phyloP scores from a whole-genome alignment of 2,329 filamentous ascomycete genomes.

The Paracorniculantispora psalliotae region DNA sequence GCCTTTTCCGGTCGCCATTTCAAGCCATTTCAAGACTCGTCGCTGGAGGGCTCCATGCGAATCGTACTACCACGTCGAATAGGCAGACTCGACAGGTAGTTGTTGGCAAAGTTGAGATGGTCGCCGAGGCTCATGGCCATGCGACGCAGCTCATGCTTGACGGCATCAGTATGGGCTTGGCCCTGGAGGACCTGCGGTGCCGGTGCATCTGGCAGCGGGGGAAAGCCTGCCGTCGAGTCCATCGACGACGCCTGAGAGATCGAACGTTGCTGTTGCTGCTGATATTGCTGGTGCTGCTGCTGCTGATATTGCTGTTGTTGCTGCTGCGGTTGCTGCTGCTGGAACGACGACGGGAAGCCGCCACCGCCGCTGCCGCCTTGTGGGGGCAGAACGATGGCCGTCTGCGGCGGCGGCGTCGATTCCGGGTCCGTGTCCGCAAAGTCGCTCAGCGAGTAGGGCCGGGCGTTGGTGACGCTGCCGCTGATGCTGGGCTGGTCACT shows the following conservation, averaged over 20 bases:
- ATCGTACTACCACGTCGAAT: conserved; percentile 30
- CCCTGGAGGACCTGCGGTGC: conserved; percentile 51
- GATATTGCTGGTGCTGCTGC: conserved; percentile 18
- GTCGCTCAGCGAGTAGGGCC: conserved; percentile 36
- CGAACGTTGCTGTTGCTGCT: conserved; percentile 17
- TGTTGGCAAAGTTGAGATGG: conserved; percentile 42
- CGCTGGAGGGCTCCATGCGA: conserved; percentile 23
- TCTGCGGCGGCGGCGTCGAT: conserved; percentile 27
- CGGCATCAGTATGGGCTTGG: conserved; percentile 45
- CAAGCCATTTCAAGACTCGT: conserved; percentile 7
- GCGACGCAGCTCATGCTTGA: conserved; percentile 46
- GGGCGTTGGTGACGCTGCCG: conserved; percentile 3
- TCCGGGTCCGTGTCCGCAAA: conserved; percentile 38
- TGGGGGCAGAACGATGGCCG: conserved; percentile 21
- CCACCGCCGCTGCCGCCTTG: conserved; percentile 9
- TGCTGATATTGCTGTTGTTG: conserved; percentile 20
- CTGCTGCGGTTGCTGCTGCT: conserved; percentile 16
- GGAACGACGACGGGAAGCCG: conserved; percentile 17
- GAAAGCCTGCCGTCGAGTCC: conserved; percentile 21
- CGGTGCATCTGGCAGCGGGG: conserved; percentile 41
- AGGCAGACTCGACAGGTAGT: conserved; percentile 38
- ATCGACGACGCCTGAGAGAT: conserved; percentile 15
- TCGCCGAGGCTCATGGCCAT: conserved; percentile 46
- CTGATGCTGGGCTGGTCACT: conserved; percentile 15
- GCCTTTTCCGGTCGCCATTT: no score